Conservation (phyloP, 305 asterid genomes). For the Salvia sclarea region DNA sequence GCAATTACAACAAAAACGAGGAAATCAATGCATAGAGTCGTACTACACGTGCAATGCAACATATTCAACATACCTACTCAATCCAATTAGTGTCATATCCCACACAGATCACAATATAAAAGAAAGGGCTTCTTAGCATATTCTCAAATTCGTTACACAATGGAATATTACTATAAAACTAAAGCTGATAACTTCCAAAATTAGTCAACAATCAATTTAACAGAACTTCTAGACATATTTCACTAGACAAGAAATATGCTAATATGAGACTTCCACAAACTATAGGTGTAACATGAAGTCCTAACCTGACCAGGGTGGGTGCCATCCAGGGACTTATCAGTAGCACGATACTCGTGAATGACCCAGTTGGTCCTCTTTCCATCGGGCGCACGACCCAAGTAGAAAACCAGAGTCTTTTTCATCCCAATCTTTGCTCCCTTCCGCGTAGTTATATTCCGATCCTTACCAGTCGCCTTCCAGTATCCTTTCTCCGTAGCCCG, state of each 20-base stretch:
- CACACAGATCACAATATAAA: neutral
- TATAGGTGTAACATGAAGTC: neutral
- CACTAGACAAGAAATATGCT: neutral
- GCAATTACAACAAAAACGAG: neutral
- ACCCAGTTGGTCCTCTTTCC: constrained; percentile 96
- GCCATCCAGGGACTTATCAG: constrained; percentile 81
- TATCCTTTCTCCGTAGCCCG: constrained; percentile 85
- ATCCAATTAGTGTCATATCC: constrained; percentile 1
- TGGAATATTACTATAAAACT: neutral
- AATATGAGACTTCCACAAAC: constrained; percentile 2
- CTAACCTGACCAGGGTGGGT: constrained; percentile 92
- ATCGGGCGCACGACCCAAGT: constrained; percentile 90
- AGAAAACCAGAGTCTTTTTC: constrained; percentile 90
- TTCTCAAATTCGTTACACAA: neutral
- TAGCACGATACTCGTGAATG: constrained; percentile 94
- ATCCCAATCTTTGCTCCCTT: constrained; percentile 81
- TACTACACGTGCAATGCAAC: neutral
- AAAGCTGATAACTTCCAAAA: constrained; percentile 1
- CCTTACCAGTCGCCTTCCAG: constrained; percentile 99
- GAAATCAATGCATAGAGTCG: neutral
- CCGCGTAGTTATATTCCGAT: constrained; percentile 65
- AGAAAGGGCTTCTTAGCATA: neutral
- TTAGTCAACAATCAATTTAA: neutral
- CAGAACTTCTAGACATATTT: neutral
- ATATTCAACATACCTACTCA: neutral